Percentiles rank a stretch among this genome's conserved stretches.
Conservation (phyloP, 306 rosid genomes). For the Carpinus viminea region DNA sequence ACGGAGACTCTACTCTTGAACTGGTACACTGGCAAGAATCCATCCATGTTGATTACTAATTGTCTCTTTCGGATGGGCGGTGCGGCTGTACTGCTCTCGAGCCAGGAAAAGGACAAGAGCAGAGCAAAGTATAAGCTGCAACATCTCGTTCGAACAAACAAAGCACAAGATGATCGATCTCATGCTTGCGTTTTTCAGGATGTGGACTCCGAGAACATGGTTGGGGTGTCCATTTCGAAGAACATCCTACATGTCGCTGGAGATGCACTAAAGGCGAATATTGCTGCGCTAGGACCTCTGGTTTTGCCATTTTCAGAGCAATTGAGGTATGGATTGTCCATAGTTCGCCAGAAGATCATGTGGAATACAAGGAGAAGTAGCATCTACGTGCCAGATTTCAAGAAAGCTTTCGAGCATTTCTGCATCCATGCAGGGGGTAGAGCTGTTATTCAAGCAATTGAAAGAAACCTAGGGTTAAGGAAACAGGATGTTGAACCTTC, state of each 20-base stretch:
- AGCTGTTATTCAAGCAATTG: constrained; percentile 51
- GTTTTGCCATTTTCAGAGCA: constrained; percentile 58
- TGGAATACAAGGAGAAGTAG: constrained; percentile 25
- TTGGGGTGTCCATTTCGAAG: constrained; percentile 52
- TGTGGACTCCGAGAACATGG: constrained; percentile 42
- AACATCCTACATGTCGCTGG: constrained; percentile 48
- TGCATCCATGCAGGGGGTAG: constrained; percentile 67
- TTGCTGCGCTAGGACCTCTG: constrained; percentile 51
- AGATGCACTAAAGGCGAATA: constrained; percentile 48
- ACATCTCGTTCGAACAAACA: constrained; percentile 56
- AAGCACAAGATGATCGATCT: constrained; percentile 54
- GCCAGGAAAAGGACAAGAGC: constrained; percentile 39
- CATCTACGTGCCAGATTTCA: constrained; percentile 49
- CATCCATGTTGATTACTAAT: constrained; percentile 59
- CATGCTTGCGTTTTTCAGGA: constrained; percentile 46
- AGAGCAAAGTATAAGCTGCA: constrained; percentile 53
- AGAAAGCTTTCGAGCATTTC: constrained; percentile 56
- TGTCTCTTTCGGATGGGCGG: constrained; percentile 70
- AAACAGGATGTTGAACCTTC: constrained; percentile 53
- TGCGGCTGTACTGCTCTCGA: constrained; percentile 63
- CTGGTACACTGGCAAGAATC: constrained; percentile 61
- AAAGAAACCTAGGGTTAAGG: constrained; percentile 34
- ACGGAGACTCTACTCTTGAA: constrained; percentile 44
- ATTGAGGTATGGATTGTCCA: constrained; percentile 34
- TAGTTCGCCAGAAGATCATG: constrained; percentile 26